These are phyloP conservation scores for Paraconiothyrium sp. DNA, from an alignment of 2,329 filamentous ascomycete species.

Conservation along the genomic window DNA sequence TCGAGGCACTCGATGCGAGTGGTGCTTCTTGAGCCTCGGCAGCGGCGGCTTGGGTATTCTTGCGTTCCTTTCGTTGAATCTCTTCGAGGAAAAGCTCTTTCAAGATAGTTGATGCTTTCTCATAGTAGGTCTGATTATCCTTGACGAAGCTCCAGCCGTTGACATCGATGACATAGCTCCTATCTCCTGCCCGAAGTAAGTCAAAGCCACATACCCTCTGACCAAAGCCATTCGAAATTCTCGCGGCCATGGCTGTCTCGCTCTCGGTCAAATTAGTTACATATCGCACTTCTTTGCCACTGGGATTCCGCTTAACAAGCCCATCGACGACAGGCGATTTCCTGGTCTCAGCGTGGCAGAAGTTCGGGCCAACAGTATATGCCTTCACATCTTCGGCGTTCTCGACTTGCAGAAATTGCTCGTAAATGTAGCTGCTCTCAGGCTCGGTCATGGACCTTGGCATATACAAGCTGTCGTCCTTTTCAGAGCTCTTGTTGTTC, in stretches of 20 bases:
- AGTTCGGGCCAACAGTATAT: slow-evolving; percentile 92
- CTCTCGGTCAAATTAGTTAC: slow-evolving; percentile 84
- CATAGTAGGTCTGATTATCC: slow-evolving; percentile 98
- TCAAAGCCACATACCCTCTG: slow-evolving; percentile 97
- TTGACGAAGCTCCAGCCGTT: slow-evolving; percentile 99
- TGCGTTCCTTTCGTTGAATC: slow-evolving; percentile 67
- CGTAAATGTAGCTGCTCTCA: slow-evolving; percentile 89
- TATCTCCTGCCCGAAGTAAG: slow-evolving; percentile 83
- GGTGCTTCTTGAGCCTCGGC: slow-evolving; percentile 45
- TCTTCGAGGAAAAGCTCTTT: slow-evolving; percentile 89
- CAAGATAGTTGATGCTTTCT: slow-evolving; percentile 86
- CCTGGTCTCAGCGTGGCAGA: slow-evolving; percentile 95
- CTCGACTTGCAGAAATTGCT: slow-evolving; percentile 95
- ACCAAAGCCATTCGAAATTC: slow-evolving; percentile 90
- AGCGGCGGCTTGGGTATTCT: slow-evolving; percentile 48
- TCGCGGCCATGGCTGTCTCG: slow-evolving; percentile 86
- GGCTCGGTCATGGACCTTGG: slow-evolving; percentile 85
- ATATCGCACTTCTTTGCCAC: slow-evolving; percentile 96
- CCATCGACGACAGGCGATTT: slow-evolving; percentile 98
- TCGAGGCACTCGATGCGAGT: slow-evolving; percentile 26
- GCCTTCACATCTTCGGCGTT: slow-evolving; percentile 99
- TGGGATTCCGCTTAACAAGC: slow-evolving; percentile 92
- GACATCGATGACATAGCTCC: slow-evolving; percentile 97
- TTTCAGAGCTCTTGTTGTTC: slow-evolving; percentile 98
- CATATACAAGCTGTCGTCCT: slow-evolving; percentile 76